These are phyloP conservation scores for Diplogelasinospora grovesii DNA, from an alignment of 495 filamentous ascomycete species.

Conservation along the genomic window DNA sequence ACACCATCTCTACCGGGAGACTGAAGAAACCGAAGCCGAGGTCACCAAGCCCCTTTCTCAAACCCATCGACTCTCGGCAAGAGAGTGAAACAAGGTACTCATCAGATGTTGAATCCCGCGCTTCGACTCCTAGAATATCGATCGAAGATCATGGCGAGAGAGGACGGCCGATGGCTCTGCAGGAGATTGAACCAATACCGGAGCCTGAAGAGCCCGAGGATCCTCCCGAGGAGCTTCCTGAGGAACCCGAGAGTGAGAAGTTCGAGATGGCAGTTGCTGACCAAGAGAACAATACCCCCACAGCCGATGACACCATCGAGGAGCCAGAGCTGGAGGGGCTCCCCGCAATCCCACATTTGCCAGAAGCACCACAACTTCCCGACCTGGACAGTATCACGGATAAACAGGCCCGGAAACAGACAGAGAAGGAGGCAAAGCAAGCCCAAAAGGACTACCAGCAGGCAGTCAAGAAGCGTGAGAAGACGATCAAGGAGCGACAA, in stretches of 20 bases:
- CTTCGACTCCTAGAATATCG: constrained; percentile 35
- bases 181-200: constrained; percentile 29
- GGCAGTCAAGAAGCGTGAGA: constrained; percentile 57
- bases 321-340: constrained; percentile 23
- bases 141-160: constrained; percentile 35
- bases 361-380: constrained; percentile 33
- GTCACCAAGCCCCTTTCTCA: neutral
- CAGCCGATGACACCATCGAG: neutral
- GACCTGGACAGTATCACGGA: constrained; percentile 48
- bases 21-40: constrained; percentile 34
- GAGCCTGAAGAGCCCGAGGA: constrained; percentile 17
- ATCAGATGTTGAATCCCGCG: constrained; percentile 4
- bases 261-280: no score
- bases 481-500: constrained; percentile 50
- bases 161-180: constrained; percentile 4
- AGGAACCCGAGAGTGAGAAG: no score
- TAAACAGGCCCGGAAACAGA: constrained; percentile 57
- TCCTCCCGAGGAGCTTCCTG: neutral
- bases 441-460: constrained; percentile 53
- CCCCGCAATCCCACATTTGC: constrained; percentile 37
- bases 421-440: constrained; percentile 54
- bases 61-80: constrained; percentile 6
- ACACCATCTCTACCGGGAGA: constrained; percentile 72
- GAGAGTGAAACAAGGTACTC: no score
- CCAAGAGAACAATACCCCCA: neutral